These are phyloP conservation scores for Podospora sp. DNA, from an alignment of 495 filamentous ascomycete species.

Conservation along the genomic window DNA sequence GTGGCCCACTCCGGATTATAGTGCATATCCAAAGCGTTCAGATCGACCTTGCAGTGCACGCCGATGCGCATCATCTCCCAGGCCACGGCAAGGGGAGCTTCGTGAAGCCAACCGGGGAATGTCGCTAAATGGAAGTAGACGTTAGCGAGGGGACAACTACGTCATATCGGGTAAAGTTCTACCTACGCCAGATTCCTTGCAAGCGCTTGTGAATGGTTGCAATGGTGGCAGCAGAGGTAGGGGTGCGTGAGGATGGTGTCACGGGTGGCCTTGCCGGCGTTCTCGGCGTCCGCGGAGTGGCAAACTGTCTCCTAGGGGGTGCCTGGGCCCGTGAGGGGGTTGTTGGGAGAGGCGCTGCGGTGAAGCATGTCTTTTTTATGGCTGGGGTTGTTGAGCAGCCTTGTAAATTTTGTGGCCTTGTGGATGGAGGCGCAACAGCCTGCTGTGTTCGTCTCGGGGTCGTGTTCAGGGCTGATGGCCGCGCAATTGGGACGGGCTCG, in stretches of 20 bases:
- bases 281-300: background rate
- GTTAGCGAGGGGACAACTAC: no score
- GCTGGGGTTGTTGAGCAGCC: no score
- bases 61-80: constrained; percentile 52
- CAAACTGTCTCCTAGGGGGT: no score
- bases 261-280: background rate
- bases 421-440: background rate
- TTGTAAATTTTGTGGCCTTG: no score
- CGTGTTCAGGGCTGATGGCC: background rate
- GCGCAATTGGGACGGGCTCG: background rate
- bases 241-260: background rate
- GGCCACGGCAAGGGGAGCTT: constrained; percentile 45
- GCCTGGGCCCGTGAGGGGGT: background rate
- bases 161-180: no score
- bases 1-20: constrained; percentile 43
- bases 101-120: constrained; percentile 40
- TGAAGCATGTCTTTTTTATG: no score
- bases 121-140: constrained; percentile 31
- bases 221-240: no score
- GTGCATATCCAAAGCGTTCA: constrained; percentile 32
- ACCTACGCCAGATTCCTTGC: constrained; percentile 38
- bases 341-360: background rate
- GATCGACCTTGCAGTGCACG: constrained; percentile 43
- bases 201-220: constrained; percentile 19
- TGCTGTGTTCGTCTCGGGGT: background rate